phyloP scores from a whole-genome alignment of 2,329 filamentous ascomycete genomes.

The Penicillium brevicompactum region DNA sequence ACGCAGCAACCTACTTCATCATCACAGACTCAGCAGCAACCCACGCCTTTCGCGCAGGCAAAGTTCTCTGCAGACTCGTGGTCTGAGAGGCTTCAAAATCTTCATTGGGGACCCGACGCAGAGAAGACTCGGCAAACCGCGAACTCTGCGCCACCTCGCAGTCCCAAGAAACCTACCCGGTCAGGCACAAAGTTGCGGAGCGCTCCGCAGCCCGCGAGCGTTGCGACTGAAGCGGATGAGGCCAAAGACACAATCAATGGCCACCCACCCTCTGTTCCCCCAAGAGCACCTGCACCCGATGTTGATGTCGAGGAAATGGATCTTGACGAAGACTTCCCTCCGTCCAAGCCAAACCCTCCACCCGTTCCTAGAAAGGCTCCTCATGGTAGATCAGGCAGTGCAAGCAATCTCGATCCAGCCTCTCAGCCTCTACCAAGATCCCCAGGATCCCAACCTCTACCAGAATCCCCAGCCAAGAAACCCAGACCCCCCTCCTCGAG shows the following conservation, averaged over 20 bases:
- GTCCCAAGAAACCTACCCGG: slow-evolving; percentile 38
- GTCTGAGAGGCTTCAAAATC: slow-evolving; percentile 39
- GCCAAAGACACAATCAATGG: slow-evolving; percentile 33
- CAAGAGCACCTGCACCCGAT: slow-evolving; percentile 19
- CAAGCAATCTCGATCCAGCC: slow-evolving; percentile 21
- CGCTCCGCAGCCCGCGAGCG: slow-evolving; percentile 36
- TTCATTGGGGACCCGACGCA: slow-evolving; percentile 35
- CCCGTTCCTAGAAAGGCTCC: slow-evolving; percentile 8
- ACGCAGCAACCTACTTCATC: slow-evolving; percentile 7
- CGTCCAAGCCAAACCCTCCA: slow-evolving; percentile 3
- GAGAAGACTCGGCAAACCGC: slow-evolving; percentile 29
- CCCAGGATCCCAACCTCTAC: slow-evolving; percentile 1
- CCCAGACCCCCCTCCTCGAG: slow-evolving; percentile 7
- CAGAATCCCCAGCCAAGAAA: slow-evolving; percentile 14
- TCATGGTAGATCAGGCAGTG: slow-evolving; percentile 4
- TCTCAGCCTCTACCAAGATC: slow-evolving; percentile 13
- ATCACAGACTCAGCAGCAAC: slow-evolving; percentile 24
- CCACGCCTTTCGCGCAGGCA: slow-evolving; percentile 34
- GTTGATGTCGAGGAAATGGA: slow-evolving; percentile 48
- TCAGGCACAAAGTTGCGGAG: slow-evolving; percentile 30
- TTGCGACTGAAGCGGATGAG: slow-evolving; percentile 45
- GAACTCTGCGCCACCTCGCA: slow-evolving; percentile 31
- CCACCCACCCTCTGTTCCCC: slow-evolving; percentile 18
- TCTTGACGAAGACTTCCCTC: slow-evolving; percentile 43
- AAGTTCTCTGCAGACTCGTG: slow-evolving; percentile 44